phyloP scores from a whole-genome alignment of 768 basidiomycete species.

The Agaricus sinodeliciosus region DNA sequence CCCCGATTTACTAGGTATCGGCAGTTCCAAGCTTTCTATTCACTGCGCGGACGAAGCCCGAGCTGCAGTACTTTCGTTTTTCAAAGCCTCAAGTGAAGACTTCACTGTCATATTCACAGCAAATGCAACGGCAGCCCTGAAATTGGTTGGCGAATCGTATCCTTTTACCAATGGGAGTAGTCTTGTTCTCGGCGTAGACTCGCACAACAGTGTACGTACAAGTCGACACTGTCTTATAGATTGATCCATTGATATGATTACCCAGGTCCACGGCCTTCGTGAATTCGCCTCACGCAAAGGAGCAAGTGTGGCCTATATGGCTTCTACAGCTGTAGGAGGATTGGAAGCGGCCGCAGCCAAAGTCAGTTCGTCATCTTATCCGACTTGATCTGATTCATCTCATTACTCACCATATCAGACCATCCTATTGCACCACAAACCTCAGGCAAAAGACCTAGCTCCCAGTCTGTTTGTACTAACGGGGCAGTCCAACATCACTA shows the following conservation, averaged over 20 bases:
- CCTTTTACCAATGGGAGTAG: conserved; percentile 54
- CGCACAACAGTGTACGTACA: conserved; percentile 66
- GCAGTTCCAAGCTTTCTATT: conserved; percentile 66
- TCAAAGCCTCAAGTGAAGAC: conserved; percentile 59
- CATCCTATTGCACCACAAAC: conserved; percentile 44
- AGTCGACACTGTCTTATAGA: neutral
- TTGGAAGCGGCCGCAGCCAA: conserved; percentile 51
- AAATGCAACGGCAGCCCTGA: conserved; percentile 75
- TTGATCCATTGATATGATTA: neutral
- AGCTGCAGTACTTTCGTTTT: conserved; percentile 66
- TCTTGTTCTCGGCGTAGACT: conserved; percentile 68
- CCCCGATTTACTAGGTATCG: neutral
- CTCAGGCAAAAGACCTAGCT: conserved; percentile 33
- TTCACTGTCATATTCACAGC: conserved; percentile 81
- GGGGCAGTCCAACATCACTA: conserved; percentile 78
- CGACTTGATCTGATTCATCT: neutral
- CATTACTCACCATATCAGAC: conserved; percentile 30
- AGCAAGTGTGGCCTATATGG: conserved; percentile 57
- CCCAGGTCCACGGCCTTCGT: conserved; percentile 61
- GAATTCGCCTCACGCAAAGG: conserved; percentile 57
- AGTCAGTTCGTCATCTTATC: conserved; percentile 47
- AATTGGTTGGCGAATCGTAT: conserved; percentile 77
- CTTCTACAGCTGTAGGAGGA: conserved; percentile 57
- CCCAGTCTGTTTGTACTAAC: conserved; percentile 71
- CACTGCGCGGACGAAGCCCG: conserved; percentile 65